Percentiles rank a stretch among this genome's conserved stretches.
These are phyloP conservation scores for Sphagnum fallax DNA, from an alignment of 228 moss, liverwort and hornwort species.

Conservation along the genomic window DNA sequence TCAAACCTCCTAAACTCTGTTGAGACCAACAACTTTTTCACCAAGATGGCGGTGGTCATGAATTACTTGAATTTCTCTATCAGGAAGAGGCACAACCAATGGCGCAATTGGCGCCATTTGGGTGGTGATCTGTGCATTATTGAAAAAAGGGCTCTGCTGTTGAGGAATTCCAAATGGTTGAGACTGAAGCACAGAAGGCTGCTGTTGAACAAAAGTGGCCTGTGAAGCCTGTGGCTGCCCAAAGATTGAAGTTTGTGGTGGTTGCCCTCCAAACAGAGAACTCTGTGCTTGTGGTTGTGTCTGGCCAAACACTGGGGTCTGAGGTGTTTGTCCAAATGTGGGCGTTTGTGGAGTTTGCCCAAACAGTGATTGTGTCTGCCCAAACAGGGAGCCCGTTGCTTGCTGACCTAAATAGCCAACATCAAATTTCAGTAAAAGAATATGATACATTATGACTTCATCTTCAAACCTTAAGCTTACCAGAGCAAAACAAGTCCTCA, in stretches of 20 bases:
- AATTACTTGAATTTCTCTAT: slow-evolving; percentile 80
- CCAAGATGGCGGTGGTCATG: no score
- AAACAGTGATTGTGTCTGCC: slow-evolving; percentile 43
- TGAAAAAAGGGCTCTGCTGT: slow-evolving; percentile 59
- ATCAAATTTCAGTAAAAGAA: not conserved
- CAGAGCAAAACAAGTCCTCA: not conserved
- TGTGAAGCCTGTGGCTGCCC: slow-evolving; percentile 15
- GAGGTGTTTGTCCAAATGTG: slow-evolving; percentile 11
- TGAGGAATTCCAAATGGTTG: slow-evolving; percentile 32
- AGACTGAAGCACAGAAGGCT: slow-evolving; percentile 34
- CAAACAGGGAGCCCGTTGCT: slow-evolving; percentile 40
- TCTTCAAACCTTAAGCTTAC: not conserved
- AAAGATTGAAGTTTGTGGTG: slow-evolving; percentile 33
- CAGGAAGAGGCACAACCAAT: slow-evolving; percentile 74
- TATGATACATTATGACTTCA: not conserved
- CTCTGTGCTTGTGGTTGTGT: slow-evolving; percentile 26
- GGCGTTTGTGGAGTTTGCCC: slow-evolving; percentile 36
- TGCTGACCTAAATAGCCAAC: slow-evolving; percentile 33
- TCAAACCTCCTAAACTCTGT: no score
- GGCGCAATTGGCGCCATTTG: slow-evolving; percentile 99
- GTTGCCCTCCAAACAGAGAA: slow-evolving; percentile 33
- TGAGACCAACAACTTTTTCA: no score
- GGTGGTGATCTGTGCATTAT: slow-evolving; percentile 57
- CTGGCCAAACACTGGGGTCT: slow-evolving; percentile 12
- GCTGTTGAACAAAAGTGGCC: slow-evolving; percentile 31